Evolutionary conservation across 352 stramenopile genomes (phyloP), one percentile per base, ranked within the genome.

Genomic region (Nothophytophthora sp.): DNA sequence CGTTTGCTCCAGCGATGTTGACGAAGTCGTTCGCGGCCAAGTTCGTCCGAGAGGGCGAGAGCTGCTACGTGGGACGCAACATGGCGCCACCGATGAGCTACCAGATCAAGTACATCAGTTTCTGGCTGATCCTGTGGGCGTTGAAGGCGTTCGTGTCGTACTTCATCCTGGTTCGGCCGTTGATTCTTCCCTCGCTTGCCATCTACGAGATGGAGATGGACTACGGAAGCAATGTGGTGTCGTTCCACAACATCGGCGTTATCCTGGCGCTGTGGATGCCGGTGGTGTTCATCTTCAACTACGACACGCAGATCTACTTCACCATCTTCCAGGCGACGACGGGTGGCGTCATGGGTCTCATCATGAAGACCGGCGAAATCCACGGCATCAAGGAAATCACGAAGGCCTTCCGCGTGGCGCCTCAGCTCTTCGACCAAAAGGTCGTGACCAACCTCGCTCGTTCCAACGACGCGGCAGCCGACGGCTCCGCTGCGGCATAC

Each of bases 221-320:
- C 19, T 87, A 90, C 60, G 67, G 47, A 8, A 85, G 71, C 45
- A 67, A 76, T 25, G 46, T 88, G 9, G 67, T 88, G 20, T 88
- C 76, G 33, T 85, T 90, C 61, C 76, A 85, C 55, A 90, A 90
- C 53, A 57, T 86, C 12, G 76, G 71, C 46, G 73, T 85, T 8
- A 83, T 88, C 50, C 41, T 63, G 11, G 71, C 79, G 25, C 49
- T 88, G 35, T 90, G 79, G 79, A 42, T 81, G 55, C 79, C 79
- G 0, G 73, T 86, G 15, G 63, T 88, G 18, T 88, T 87, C 40
- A 81, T 90, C 34, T 90, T 88, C 55, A 88, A 83, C 54, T 90
- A 90, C 59, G 79, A 90, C 49, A 88, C 79, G 15, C 79, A 90
- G 47, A 90, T 90, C 40, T 90, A 88, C 56, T 90, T 90, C 42